Base-by-base conservation (phyloP, 495 filamentous ascomycete genomes). In the Corynascus novoguineensis region DNA sequence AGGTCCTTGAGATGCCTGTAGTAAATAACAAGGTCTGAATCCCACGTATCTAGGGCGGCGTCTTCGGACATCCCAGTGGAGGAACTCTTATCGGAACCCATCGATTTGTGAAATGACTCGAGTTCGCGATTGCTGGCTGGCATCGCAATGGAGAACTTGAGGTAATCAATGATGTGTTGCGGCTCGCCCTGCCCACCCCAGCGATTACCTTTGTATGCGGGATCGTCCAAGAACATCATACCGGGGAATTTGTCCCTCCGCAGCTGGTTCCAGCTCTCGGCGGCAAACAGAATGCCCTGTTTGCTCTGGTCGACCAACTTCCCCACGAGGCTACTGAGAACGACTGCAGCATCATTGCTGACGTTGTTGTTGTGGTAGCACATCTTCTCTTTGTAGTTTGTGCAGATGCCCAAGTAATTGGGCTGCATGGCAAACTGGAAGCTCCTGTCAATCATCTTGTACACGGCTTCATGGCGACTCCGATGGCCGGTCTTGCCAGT, bases 251-350 rank as follows among this genome's bases (percentile, higher is more conserved):
- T 65, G 5, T 67, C 73, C 56, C 75, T 74, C 15, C 75, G 75
- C 31, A 84, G 77, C 25, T 61, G 41, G 4, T 73, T 55, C 81
- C 81, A 90, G 25, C 80, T 76, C 0, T 74, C 65, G 11, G 82
- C 74, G 19, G 74, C 78, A 31, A 95, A 86, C n/a, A 73, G 71
- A 48, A 84, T 79, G 10, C 92, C 91, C 35, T 87, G 83, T 64
- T 97, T 97, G 14, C 82, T 77, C 14, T 85, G 81, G 63, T 97
- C 92, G 5, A 96, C 89, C 5, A 97, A 71, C 34, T 86, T 75
- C 42, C 90, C 87, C 9, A 95, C 82, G 0, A 97, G 77, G 24
- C 78, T 79, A 42, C 84, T 85, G 3, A 95, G 67, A 15, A 79
- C 71, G 19, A 85, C 75, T 1, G 87, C 83, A 2, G 65, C 60